Evolutionary conservation across 805 yeast genomes (phyloP), one percentile per base, ranked within the genome.

Genomic region (Ogataea degrootiae): DNA sequence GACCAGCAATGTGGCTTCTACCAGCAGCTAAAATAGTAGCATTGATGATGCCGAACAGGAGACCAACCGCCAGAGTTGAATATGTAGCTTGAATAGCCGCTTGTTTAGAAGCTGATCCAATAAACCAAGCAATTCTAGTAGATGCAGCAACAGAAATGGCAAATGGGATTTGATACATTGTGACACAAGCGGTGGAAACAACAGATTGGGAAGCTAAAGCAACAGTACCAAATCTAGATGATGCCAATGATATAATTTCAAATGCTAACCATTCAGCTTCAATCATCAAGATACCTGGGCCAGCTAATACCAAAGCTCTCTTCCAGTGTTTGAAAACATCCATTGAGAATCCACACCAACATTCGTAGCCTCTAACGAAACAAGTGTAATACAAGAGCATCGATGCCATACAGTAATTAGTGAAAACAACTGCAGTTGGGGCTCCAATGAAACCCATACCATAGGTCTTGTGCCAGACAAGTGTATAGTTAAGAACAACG

Each of bases 191-290:
- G 1, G 77, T 72, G 17, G 75, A 63, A 26, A 73, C 73, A 26
- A 73, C 61, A 2, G 76, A 71, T 49, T 79, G 84, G 0, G 82
- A 78, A 5, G 83, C 83, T 45, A 79, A 68, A 4, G 74, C 69
- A 29, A 67, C 61, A 0, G 82, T 77, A 5, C 83, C 83, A 52
- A 79, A 68, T 51, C 76, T 74, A 2, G 81, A 74, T 0, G 82
- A 76, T 48, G 78, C 70, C 52, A 79, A 69, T 3, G 83, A 76
- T 53, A 79, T 71, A 41, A 77, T 70, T 56, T 79, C 84, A 58
- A 79, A 79, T 2, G 82, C 82, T 44, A 79, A 58, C 63, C 79
- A 79, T 58, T 79, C 84, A 12, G 82, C 82, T 59, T 77, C 82
- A 41, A 79, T 71, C 83, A 79, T 79, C 38, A 78, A 59, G 47